Evolutionary conservation across 345 rosid genomes (phyloP).

Genomic region (Ricinus communis): DNA sequence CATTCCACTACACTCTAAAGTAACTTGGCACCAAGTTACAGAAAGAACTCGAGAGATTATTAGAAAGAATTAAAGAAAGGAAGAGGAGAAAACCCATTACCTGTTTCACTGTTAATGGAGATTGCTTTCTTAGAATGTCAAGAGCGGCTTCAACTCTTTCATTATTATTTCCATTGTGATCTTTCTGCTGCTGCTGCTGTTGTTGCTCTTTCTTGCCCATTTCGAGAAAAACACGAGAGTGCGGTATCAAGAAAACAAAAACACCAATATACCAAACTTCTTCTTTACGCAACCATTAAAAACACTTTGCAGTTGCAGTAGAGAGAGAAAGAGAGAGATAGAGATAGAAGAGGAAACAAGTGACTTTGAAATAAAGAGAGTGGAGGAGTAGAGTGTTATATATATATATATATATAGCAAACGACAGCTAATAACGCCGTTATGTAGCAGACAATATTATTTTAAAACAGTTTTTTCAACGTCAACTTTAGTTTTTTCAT

Average conservation of each 20-base stretch:
- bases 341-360: conserved; percentile 20
- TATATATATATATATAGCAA: conserved; percentile 34
- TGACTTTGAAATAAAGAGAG: conserved; percentile 26
- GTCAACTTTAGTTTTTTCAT: not conserved
- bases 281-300: conserved; percentile 59
- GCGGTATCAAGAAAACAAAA: conserved; percentile 5
- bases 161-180: conserved; percentile 18
- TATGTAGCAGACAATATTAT: conserved; percentile 22
- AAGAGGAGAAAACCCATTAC: conserved; percentile 27
- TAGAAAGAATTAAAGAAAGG: not conserved
- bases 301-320: conserved; percentile 20
- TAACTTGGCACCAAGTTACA: not conserved
- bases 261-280: conserved; percentile 51
- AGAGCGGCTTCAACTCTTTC: conserved; percentile 68
- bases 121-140: conserved; percentile 59
- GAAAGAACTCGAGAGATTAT: not conserved
- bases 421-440: conserved; percentile 54
- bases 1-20: not conserved
- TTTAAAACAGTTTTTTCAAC: conserved; percentile 11
- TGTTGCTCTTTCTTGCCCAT: conserved; percentile 66
- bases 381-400: not conserved
- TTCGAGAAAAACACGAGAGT: conserved; percentile 15
- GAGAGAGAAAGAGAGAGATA: conserved; percentile 18
- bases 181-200: conserved; percentile 18
- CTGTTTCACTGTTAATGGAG: conserved; percentile 79